A percentile compares a stretch with the other conserved stretches of the same genome.
phyloP scores from a whole-genome alignment of 2,329 filamentous ascomycete genomes.

The Colletotrichum sp. region DNA sequence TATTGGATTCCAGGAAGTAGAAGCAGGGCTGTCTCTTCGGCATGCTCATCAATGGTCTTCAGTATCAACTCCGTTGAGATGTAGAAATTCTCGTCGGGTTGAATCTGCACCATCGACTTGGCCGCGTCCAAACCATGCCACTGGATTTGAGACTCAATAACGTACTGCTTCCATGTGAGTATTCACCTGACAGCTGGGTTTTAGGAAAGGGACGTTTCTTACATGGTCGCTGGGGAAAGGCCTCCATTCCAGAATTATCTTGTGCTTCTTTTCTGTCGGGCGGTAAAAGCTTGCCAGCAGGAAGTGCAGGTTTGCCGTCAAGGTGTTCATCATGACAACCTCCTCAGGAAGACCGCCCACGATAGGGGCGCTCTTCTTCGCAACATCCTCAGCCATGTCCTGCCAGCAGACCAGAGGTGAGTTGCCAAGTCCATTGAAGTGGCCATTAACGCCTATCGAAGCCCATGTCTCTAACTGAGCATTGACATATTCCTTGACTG shows the following conservation, averaged over 20 bases:
- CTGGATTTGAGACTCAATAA: constrained; percentile 79
- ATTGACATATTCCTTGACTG: constrained; percentile 67
- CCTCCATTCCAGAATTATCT: constrained; percentile 88
- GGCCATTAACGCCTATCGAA: constrained; percentile 82
- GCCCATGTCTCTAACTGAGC: constrained; percentile 85
- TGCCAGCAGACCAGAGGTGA: constrained; percentile 76
- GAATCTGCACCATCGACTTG: constrained; percentile 75
- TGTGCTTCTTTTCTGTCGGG: constrained; percentile 68
- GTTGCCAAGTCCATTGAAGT: constrained; percentile 74
- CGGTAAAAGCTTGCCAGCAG: constrained; percentile 85
- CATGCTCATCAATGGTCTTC: constrained; percentile 70
- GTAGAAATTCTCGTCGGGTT: constrained; percentile 63
- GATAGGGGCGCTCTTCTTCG: constrained; percentile 71
- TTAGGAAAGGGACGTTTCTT: constrained; percentile 29
- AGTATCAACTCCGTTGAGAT: constrained; percentile 71
- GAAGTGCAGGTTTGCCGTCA: constrained; percentile 83
- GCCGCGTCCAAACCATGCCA: constrained; percentile 72
- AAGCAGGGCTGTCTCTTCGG: constrained; percentile 68
- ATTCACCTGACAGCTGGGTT: not conserved
- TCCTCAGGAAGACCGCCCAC: constrained; percentile 77
- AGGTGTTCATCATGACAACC: constrained; percentile 86
- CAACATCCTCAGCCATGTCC: constrained; percentile 77
- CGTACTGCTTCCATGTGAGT: constrained; percentile 60
- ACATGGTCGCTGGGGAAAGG: constrained; percentile 88
- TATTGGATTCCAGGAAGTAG: constrained; percentile 81